A percentile compares a stretch with the other conserved stretches of the same genome.
These are phyloP conservation scores for Boletus rubroflammeus DNA, from an alignment of 768 basidiomycete species.

Conservation along the genomic window DNA sequence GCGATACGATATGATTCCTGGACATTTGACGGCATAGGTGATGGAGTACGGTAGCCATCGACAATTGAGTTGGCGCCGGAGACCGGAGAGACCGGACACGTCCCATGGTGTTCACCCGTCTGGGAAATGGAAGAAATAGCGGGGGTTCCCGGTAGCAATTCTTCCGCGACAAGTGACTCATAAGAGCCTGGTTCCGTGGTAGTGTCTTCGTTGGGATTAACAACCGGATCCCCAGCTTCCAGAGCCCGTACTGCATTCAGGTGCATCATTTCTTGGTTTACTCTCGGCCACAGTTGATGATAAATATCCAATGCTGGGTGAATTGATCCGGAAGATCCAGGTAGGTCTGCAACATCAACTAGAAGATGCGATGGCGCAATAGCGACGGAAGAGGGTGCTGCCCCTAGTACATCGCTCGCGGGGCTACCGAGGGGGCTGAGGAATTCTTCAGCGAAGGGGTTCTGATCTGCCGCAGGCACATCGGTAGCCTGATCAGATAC, in stretches of 20 bases:
- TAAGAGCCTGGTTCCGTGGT: not conserved
- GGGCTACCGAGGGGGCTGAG: conserved; percentile 24
- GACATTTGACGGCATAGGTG: conserved; percentile 4
- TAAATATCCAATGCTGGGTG: conserved; percentile 16
- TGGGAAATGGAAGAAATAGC: conserved; percentile 11
- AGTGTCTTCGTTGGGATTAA: not conserved
- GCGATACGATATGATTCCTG: not conserved
- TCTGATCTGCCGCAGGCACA: not conserved
- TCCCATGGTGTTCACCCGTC: not conserved
- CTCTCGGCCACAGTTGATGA: conserved; percentile 34
- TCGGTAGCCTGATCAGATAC: not conserved
- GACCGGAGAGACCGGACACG: conserved; percentile 1
- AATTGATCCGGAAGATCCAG: conserved; percentile 8
- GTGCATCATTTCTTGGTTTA: conserved; percentile 37
- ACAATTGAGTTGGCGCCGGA: conserved; percentile 26
- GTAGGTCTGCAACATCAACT: conserved; percentile 5
- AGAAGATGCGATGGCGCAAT: conserved; percentile 4
- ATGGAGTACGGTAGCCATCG: conserved; percentile 27
- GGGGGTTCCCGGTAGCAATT: conserved; percentile 27
- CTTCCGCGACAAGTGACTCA: conserved; percentile 31
- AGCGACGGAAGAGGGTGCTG: not conserved
- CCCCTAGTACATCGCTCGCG: not conserved
- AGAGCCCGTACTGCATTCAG: conserved; percentile 18
- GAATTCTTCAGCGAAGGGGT: conserved; percentile 17
- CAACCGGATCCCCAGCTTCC: not conserved